Conservation (phyloP, 1,139 yeast species). For the Pichia sp. region DNA sequence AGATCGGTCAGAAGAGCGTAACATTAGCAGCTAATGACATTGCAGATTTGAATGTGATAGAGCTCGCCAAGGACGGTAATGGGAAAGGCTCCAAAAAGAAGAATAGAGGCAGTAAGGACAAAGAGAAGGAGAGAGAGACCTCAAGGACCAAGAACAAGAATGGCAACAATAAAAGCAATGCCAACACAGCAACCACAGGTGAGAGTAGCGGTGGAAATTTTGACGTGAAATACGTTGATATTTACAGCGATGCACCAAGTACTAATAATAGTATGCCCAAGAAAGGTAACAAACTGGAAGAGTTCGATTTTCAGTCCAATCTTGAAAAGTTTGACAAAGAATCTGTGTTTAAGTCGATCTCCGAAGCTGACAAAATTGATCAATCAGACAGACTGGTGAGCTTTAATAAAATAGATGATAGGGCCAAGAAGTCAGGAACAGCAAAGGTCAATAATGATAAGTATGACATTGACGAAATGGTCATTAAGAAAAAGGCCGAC, state of each 20-base stretch:
- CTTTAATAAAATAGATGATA: slow-evolving; percentile 46
- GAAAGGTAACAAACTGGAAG: slow-evolving; percentile 47
- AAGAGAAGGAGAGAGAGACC: background rate
- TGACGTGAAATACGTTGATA: slow-evolving; percentile 7
- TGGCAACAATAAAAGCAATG: slow-evolving; percentile 2
- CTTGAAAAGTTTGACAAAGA: slow-evolving; percentile 78
- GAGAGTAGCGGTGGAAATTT: background rate
- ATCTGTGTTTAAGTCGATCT: slow-evolving; percentile 72
- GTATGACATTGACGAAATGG: slow-evolving; percentile 71
- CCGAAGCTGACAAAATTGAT: slow-evolving; percentile 52
- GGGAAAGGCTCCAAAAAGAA: slow-evolving; percentile 1
- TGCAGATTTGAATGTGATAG: slow-evolving; percentile 43
- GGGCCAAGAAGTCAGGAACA: slow-evolving; percentile 15
- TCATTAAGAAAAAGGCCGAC: slow-evolving; percentile 39
- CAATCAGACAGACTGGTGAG: slow-evolving; percentile 66
- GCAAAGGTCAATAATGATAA: slow-evolving; percentile 31
- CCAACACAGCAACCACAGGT: background rate
- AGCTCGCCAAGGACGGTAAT: slow-evolving; percentile 30
- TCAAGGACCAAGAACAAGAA: background rate
- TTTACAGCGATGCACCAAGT: slow-evolving; percentile 6
- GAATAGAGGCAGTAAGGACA: slow-evolving; percentile 27
- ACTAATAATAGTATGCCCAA: slow-evolving; percentile 7
- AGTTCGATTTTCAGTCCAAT: slow-evolving; percentile 83
- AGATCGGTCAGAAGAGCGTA: slow-evolving; percentile 15
- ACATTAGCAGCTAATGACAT: slow-evolving; percentile 32